Evolutionary conservation across 1,139 yeast species (phyloP).

Genomic region (Pichia sp.): DNA sequence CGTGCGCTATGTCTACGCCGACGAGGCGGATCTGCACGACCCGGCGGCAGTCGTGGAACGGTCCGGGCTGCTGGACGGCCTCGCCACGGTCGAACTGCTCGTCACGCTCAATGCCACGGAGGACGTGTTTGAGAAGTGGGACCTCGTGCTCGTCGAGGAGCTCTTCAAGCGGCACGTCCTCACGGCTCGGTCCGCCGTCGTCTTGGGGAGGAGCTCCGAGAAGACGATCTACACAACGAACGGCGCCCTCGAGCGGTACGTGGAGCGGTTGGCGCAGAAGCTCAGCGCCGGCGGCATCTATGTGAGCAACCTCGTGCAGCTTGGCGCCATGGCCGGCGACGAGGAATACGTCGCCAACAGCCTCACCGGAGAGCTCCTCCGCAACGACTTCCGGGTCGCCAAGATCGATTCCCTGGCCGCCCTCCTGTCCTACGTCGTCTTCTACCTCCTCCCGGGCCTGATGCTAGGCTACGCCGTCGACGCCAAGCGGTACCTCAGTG

Average conservation of each 20-base stretch:
- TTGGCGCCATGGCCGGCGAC: constrained; percentile 10
- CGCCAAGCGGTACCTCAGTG: constrained; percentile 38
- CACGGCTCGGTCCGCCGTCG: constrained; percentile 2
- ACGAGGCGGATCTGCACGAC: not conserved
- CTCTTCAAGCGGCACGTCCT: not conserved
- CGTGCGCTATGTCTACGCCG: not conserved
- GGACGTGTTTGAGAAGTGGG: constrained; percentile 10
- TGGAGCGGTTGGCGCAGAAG: not conserved
- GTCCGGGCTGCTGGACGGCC: not conserved
- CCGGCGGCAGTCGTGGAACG: not conserved
- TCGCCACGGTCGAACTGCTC: constrained; percentile 3
- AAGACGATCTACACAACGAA: constrained; percentile 4
- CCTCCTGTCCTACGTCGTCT: constrained; percentile 4
- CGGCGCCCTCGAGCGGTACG: constrained; percentile 3
- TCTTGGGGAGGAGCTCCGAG: constrained; percentile 7
- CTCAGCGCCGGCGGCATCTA: not conserved
- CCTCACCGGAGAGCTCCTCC: constrained; percentile 4
- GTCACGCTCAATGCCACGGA: constrained; percentile 12
- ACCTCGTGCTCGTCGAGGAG: constrained; percentile 7
- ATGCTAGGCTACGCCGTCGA: constrained; percentile 22
- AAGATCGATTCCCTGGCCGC: not conserved
- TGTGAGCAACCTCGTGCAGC: constrained; percentile 5
- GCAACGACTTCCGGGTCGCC: constrained; percentile 8
- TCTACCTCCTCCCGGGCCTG: constrained; percentile 8
- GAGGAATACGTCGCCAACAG: constrained; percentile 11